phyloP scores from a whole-genome alignment of 2,329 filamentous ascomycete genomes.

The Tricladium varicosporioides region DNA sequence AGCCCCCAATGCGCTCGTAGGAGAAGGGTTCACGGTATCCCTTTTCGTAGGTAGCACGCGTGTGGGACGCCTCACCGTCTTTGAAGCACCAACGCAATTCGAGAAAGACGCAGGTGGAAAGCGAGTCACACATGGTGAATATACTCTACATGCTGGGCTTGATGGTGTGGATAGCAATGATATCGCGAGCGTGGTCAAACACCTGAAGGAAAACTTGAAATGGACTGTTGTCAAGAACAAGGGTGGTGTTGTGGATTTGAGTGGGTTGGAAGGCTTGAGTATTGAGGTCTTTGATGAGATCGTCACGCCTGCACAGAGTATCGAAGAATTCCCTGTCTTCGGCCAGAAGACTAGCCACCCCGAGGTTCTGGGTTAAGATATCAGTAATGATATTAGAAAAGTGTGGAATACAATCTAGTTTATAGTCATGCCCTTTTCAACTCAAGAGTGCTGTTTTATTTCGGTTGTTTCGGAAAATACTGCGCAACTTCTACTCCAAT shows the following conservation, averaged over 20 bases:
- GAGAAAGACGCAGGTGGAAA: background rate
- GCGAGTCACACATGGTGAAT: background rate
- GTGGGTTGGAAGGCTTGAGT: no score
- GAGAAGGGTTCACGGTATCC: background rate
- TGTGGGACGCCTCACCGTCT: background rate
- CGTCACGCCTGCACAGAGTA: background rate
- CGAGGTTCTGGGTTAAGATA: background rate
- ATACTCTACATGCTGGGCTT: background rate
- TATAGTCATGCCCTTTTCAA: no score
- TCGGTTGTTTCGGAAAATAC: no score
- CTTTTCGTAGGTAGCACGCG: background rate
- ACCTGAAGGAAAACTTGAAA: background rate
- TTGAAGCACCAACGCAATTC: background rate
- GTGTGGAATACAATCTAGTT: no score
- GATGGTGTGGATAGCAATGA: background rate
- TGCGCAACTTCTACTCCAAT: no score
- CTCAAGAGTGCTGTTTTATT: no score
- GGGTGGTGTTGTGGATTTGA: background rate
- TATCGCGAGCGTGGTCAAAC: background rate
- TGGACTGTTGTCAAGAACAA: background rate
- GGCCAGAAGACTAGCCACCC: conserved; percentile 1
- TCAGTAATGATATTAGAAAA: no score
- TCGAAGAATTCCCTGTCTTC: conserved; percentile 3
- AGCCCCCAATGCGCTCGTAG: background rate
- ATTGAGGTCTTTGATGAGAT: background rate